Percentiles rank a stretch among this genome's conserved stretches.
These are phyloP conservation scores for Pichia exigua DNA, from an alignment of 805 yeast species.

Conservation along the genomic window DNA sequence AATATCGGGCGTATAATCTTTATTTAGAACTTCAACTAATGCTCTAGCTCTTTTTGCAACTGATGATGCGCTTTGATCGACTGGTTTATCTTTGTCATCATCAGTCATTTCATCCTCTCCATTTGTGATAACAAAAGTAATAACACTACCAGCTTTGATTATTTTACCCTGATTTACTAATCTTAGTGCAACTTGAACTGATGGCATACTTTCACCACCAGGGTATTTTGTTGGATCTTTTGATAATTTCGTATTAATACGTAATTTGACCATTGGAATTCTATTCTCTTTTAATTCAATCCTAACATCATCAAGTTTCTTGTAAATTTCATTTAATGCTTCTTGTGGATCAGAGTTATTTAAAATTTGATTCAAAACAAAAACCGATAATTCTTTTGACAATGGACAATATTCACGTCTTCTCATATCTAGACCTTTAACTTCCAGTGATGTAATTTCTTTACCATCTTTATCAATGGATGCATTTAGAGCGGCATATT, in stretches of 20 bases:
- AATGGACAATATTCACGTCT: constrained; percentile 95
- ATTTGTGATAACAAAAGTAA: constrained; percentile 70
- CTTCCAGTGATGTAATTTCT: constrained; percentile 60
- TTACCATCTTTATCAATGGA: constrained; percentile 41
- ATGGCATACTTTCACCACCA: constrained; percentile 73
- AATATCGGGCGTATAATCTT: constrained; percentile 60
- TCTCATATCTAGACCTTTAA: constrained; percentile 93
- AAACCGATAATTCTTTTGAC: constrained; percentile 80
- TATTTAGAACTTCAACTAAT: constrained; percentile 58
- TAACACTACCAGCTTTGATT: constrained; percentile 81
- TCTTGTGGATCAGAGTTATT: constrained; percentile 70
- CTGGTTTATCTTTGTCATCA: constrained; percentile 13
- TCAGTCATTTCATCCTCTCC: constrained; percentile 3
- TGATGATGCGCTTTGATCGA: constrained; percentile 24
- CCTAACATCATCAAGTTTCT: constrained; percentile 56
- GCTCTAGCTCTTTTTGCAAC: constrained; percentile 83
- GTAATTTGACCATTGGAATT: constrained; percentile 57
- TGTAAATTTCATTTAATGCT: constrained; percentile 64
- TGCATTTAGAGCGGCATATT: constrained; percentile 84
- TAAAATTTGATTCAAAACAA: constrained; percentile 62
- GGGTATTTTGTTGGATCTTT: constrained; percentile 86
- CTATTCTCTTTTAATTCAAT: constrained; percentile 50
- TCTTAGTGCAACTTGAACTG: constrained; percentile 83
- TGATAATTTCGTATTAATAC: constrained; percentile 80
- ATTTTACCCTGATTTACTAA: constrained; percentile 77